Evolutionary conservation across 2,329 filamentous ascomycete species (phyloP).

Genomic region (Lasiodiplodia sp.): DNA sequence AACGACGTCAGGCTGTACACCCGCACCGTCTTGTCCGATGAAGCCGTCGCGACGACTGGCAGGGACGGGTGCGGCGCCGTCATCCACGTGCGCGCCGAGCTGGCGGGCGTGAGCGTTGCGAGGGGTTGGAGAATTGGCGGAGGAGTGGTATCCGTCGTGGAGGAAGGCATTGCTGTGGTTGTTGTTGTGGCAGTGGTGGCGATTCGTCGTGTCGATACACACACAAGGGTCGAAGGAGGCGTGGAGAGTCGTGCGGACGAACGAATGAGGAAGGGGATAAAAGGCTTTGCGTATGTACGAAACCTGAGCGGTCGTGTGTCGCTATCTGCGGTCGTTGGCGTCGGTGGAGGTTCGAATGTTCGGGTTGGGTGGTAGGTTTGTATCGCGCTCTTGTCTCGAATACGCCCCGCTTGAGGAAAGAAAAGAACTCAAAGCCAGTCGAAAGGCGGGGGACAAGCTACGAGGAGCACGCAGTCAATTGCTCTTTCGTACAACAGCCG

Average conservation of each 20-base stretch:
- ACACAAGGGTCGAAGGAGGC: neutral
- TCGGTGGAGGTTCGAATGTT: too few species aligned
- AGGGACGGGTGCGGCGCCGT: slow-evolving; percentile 85
- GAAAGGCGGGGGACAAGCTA: too few species aligned
- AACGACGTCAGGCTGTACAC: slow-evolving; percentile 88
- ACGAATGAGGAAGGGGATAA: too few species aligned
- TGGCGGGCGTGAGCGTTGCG: slow-evolving; percentile 62
- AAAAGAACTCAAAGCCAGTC: too few species aligned
- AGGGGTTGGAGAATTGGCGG: slow-evolving; percentile 48
- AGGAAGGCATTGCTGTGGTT: slow-evolving; percentile 2
- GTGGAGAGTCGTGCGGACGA: too few species aligned
- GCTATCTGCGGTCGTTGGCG: too few species aligned
- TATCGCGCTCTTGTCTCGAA: too few species aligned
- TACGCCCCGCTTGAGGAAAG: too few species aligned
- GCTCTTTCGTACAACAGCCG: neutral
- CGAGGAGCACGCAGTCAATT: neutral
- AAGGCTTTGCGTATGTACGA: too few species aligned
- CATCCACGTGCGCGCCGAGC: slow-evolving; percentile 76
- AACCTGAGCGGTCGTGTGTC: too few species aligned
- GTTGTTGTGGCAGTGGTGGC: neutral
- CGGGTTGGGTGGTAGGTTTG: too few species aligned
- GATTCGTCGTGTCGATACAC: neutral
- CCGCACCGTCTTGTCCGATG: slow-evolving; percentile 84
- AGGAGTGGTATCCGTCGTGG: neutral
- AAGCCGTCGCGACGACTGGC: slow-evolving; percentile 87